phyloP scores from a whole-genome alignment of 2,329 filamentous ascomycete species.

The Colletotrichum nymphaeae region DNA sequence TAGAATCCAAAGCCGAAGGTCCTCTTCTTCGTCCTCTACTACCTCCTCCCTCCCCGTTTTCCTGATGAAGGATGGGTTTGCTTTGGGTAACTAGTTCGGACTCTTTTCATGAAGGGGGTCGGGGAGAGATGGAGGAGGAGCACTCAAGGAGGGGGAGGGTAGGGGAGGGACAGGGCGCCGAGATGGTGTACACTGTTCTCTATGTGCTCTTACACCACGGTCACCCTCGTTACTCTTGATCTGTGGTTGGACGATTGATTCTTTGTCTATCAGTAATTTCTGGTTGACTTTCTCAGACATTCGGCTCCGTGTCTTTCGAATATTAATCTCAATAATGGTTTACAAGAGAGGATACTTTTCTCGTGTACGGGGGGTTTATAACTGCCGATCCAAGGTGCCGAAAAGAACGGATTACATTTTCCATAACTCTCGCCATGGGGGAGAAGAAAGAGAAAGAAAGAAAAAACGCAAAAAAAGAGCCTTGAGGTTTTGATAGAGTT shows the following conservation, averaged over 20 bases:
- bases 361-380: background rate
- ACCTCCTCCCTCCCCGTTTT: too few species aligned
- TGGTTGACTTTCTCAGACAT: background rate
- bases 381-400: background rate
- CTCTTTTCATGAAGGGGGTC: background rate
- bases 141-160: background rate
- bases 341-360: too few species aligned
- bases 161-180: background rate
- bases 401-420: background rate
- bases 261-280: background rate
- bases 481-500: background rate
- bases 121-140: background rate
- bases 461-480: background rate
- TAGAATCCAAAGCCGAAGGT: background rate
- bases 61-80: background rate
- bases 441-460: background rate
- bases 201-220: background rate
- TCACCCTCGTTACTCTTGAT: background rate
- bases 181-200: background rate
- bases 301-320: too few species aligned
- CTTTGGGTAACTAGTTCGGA: background rate
- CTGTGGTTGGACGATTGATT: background rate
- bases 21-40: background rate
- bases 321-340: background rate
- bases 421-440: background rate